Conservation (phyloP, 257 asterid genomes). For the Solanum raphanifolium region DNA sequence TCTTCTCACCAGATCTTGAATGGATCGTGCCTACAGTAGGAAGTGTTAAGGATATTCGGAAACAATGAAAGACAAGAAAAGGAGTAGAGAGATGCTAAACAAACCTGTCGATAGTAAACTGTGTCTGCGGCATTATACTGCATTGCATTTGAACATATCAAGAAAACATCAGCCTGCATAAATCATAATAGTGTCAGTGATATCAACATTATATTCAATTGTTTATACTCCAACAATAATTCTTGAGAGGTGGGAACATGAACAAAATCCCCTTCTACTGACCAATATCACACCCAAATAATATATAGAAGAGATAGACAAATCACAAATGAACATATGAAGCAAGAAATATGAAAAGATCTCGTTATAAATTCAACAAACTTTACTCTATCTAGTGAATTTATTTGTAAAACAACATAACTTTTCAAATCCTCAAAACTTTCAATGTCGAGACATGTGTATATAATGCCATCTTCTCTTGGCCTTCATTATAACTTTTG, state of each 20-base stretch:
- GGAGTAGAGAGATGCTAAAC: neutral
- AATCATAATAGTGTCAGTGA: slow-evolving; percentile 3
- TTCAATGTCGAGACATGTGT: neutral
- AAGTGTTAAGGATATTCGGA: slow-evolving; percentile 5
- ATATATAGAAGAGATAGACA: no score
- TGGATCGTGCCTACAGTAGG: slow-evolving; percentile 64
- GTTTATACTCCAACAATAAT: neutral
- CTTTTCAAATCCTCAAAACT: neutral
- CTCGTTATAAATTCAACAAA: neutral
- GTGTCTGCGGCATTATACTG: slow-evolving; percentile 77
- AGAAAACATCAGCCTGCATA: slow-evolving; percentile 70
- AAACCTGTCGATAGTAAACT: slow-evolving; percentile 86
- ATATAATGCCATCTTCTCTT: neutral
- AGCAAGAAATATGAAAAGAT: neutral
- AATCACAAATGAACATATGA: neutral
- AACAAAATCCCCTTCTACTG: neutral
- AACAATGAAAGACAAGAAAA: neutral
- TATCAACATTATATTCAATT: neutral
- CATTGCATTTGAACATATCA: slow-evolving; percentile 96
- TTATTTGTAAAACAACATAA: neutral
- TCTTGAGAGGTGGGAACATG: neutral
- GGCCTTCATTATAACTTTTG: neutral
- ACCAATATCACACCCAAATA: neutral
- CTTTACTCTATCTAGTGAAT: neutral
- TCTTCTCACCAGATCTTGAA: slow-evolving; percentile 71